phyloP scores from a whole-genome alignment of 2,329 filamentous ascomycete species.

The Didymella arachidicola region DNA sequence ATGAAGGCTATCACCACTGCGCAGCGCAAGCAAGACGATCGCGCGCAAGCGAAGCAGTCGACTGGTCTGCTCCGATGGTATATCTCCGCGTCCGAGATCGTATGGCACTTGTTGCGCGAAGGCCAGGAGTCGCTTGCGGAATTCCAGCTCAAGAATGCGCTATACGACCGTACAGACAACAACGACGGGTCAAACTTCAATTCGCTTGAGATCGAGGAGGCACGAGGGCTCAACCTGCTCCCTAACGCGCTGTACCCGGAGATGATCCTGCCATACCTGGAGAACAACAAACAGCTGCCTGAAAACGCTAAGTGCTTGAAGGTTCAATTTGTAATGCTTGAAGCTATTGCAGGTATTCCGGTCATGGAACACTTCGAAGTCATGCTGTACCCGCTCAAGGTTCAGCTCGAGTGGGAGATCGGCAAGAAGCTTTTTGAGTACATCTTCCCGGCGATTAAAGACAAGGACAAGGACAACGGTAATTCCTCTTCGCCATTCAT shows the following conservation, averaged over 20 bases:
- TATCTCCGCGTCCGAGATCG: constrained; percentile 92
- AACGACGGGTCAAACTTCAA: constrained; percentile 97
- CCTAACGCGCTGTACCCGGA: constrained; percentile 92
- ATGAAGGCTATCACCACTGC: constrained; percentile 99
- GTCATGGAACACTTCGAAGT: constrained; percentile 98
- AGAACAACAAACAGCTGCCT: constrained; percentile 63
- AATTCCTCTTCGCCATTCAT: constrained; percentile 71
- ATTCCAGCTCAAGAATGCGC: constrained; percentile 87
- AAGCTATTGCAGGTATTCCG: constrained; percentile 95
- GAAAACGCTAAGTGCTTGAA: constrained; percentile 83
- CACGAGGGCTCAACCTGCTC: constrained; percentile 88
- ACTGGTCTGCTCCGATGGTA: constrained; percentile 89
- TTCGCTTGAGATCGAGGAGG: constrained; percentile 83
- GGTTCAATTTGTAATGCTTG: constrained; percentile 97
- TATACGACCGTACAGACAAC: constrained; percentile 96
- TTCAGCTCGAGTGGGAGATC: constrained; percentile 91
- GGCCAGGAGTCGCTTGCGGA: constrained; percentile 88
- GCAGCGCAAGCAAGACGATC: constrained; percentile 81
- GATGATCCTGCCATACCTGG: constrained; percentile 90
- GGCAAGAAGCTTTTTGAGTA: constrained; percentile 96
- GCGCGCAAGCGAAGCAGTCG: constrained; percentile 67
- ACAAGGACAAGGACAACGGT: constrained; percentile 58
- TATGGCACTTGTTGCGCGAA: constrained; percentile 94
- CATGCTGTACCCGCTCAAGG: constrained; percentile 87
- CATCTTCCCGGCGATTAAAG: constrained; percentile 86